Evolutionary conservation across 176 grass and related monocot species (phyloP), one percentile per base, ranked within the genome.

Genomic region (Thinopyrum elongatum): DNA sequence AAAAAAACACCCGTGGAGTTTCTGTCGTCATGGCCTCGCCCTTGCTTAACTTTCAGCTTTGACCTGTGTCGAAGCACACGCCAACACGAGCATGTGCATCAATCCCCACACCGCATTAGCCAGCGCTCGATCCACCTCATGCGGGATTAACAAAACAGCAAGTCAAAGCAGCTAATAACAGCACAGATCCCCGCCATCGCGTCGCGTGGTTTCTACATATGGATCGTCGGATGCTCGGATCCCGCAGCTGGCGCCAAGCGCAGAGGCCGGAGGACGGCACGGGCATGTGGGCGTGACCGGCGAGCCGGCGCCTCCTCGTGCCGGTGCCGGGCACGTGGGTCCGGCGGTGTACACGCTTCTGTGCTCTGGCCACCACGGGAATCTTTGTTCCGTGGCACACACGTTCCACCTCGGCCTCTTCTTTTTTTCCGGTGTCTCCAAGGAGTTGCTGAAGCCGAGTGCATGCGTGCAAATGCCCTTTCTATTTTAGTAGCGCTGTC

Each of bases 301-400:
- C 86, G 81, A 90, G 90, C 72, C 93, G 90, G 88, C 88, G 78
- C 13, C 60, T 51, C 47, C 47, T 38, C 47, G 78, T 91, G 83
- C 84, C 71, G 38, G 17, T 42, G 85, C 76, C 35, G 65, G 80
- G 75, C 93, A 92, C 87, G 87, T 92, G 90, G 87, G 86, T 62
- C 87, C 81, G 83, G 69, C 89, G 80, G 89, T 46, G 67, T 86
- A 58, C 82, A 76, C 82, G 82, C 39, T 73, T 92, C 85, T 39
- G 74, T 90, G 83, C 90, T 83, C 93, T 92, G 90, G 36, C 74
- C 22, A 31, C 19, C 72, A 72, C 26, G 23, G 82, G 84, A 85
- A 95, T 93, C 86, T 93, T 85, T 95, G 91, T 95, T 95, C 85
- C 78, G 13, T 65, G 82, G 69, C 81, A 82, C 76, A 84, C 81